Conservation (phyloP, 345 rosid species). For the Sonneratia caseolaris region DNA sequence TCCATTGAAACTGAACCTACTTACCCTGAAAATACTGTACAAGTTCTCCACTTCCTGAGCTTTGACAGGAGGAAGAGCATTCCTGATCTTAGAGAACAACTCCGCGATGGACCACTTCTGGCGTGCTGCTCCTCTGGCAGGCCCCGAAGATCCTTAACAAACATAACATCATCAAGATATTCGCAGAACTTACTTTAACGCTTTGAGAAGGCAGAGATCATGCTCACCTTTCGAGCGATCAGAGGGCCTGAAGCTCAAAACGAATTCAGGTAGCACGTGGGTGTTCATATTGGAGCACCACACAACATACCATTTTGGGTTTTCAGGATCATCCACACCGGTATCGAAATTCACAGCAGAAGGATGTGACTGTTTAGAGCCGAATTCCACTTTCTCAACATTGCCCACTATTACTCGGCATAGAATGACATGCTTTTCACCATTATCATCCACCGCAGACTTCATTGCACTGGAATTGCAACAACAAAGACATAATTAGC, state of each 20-base stretch:
- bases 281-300: conserved; percentile 33
- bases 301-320: conserved; percentile 30
- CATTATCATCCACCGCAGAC: conserved; percentile 29
- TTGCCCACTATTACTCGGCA: conserved; percentile 42
- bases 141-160: conserved; percentile 12
- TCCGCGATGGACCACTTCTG: conserved; percentile 17
- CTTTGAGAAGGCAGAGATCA: neutral
- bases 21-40: conserved; percentile 24
- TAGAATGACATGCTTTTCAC: conserved; percentile 32
- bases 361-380: conserved; percentile 32
- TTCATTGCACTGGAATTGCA: conserved; percentile 22
- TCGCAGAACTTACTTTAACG: neutral
- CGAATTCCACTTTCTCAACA: conserved; percentile 27
- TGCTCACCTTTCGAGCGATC: conserved; percentile 15
- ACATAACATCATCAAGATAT: conserved; percentile 4
- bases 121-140: conserved; percentile 6
- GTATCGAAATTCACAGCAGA: conserved; percentile 24
- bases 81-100: conserved; percentile 26
- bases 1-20: neutral
- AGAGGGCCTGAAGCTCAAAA: conserved; percentile 38
- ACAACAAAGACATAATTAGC: neutral
- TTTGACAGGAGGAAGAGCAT: conserved; percentile 29
- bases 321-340: conserved; percentile 32
- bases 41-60: conserved; percentile 18
- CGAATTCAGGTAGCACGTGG: conserved; percentile 36